These are phyloP conservation scores for Phaeotremella fagi DNA, from an alignment of 768 basidiomycete species.

Conservation along the genomic window DNA sequence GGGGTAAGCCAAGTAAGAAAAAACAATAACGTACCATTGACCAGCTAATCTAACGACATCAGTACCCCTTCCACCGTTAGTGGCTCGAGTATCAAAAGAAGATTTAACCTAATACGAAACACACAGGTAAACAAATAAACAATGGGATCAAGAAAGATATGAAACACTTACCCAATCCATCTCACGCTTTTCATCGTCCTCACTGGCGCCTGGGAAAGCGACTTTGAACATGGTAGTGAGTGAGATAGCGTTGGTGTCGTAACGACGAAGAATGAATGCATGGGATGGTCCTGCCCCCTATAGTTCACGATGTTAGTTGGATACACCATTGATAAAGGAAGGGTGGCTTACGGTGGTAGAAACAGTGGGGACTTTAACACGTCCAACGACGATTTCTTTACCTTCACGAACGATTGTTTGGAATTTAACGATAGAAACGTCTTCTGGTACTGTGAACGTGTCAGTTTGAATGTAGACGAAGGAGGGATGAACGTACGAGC, in stretches of 20 bases:
- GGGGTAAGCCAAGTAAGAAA: slow-evolving; percentile 5
- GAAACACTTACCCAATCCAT: slow-evolving; percentile 61
- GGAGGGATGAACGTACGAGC: slow-evolving; percentile 19
- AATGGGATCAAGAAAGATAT: too few species aligned
- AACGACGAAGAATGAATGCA: slow-evolving; percentile 89
- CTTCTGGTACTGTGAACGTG: slow-evolving; percentile 35
- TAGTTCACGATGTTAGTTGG: slow-evolving; percentile 49
- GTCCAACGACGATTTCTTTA: slow-evolving; percentile 78
- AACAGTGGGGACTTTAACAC: slow-evolving; percentile 86
- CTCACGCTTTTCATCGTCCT: slow-evolving; percentile 72
- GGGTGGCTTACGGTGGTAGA: slow-evolving; percentile 14
- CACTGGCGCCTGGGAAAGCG: slow-evolving; percentile 76
- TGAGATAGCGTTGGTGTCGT: slow-evolving; percentile 86
- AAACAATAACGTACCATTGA: slow-evolving; percentile 57
- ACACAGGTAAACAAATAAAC: too few species aligned
- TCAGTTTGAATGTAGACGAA: slow-evolving; percentile 1
- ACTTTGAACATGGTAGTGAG: slow-evolving; percentile 96
- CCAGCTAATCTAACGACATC: slow-evolving; percentile 78
- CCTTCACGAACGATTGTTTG: slow-evolving; percentile 85
- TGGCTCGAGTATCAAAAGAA: slow-evolving; percentile 66
- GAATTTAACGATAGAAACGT: slow-evolving; percentile 64
- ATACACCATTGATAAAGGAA: background rate
- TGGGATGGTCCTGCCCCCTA: slow-evolving; percentile 56
- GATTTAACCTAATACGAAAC: slow-evolving; percentile 57
- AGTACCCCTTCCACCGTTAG: slow-evolving; percentile 63